phyloP scores from a whole-genome alignment of 163 green algal genomes.

The Scenedesmus sp. region DNA sequence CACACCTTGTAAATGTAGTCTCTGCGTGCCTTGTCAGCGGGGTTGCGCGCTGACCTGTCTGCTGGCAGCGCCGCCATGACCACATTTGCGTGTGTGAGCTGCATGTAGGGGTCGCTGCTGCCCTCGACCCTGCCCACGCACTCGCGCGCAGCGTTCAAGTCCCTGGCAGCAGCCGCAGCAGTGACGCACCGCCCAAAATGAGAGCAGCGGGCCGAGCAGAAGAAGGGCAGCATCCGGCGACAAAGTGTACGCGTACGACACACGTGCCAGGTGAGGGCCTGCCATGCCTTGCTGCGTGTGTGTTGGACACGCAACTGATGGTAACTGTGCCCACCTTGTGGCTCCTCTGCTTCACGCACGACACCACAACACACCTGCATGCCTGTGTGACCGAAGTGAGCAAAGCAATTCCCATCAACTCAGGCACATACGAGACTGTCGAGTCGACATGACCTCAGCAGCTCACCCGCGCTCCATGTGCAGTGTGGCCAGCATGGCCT shows the following conservation, averaged over 20 bases:
- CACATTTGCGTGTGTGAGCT: slow-evolving; percentile 68
- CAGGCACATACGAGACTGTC: too few relatives aligned
- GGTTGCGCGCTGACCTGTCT: not conserved
- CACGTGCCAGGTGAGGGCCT: too few relatives aligned
- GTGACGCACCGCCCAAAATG: not conserved
- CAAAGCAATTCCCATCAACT: too few relatives aligned
- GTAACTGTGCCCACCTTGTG: too few relatives aligned
- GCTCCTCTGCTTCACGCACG: too few relatives aligned
- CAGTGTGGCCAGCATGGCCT: slow-evolving; percentile 76
- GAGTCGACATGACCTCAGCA: not conserved
- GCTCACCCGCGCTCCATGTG: slow-evolving; percentile 71
- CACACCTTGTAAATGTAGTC: slow-evolving; percentile 45
- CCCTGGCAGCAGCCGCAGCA: not conserved
- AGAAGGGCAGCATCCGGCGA: not conserved
- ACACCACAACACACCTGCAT: too few relatives aligned
- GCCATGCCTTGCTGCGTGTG: too few relatives aligned
- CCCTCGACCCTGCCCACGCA: slow-evolving; percentile 20
- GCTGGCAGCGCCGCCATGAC: slow-evolving; percentile 48
- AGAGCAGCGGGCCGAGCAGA: not conserved
- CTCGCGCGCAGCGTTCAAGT: slow-evolving; percentile 26
- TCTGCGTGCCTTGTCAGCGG: not conserved
- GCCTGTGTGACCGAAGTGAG: too few relatives aligned
- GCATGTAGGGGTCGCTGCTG: slow-evolving; percentile 58
- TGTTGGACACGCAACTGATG: too few relatives aligned
- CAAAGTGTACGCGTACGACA: too few relatives aligned